A percentile compares a stretch with the other conserved stretches of the same genome.
Evolutionary conservation across 2,329 filamentous ascomycete species (phyloP).

Genomic region (Beauveria rudraprayagi): DNA sequence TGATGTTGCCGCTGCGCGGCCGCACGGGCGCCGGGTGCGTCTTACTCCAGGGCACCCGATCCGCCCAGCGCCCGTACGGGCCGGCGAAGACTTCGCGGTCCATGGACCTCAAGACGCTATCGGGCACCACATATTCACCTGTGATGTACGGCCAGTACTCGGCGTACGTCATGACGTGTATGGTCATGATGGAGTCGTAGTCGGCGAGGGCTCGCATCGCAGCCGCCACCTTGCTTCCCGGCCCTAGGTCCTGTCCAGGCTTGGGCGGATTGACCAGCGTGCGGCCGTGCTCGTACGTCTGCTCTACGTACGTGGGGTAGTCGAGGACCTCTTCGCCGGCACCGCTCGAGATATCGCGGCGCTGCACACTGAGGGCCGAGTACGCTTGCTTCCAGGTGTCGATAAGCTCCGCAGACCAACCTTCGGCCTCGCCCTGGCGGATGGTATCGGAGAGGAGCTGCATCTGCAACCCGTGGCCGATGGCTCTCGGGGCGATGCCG

Average conservation of each 20-base stretch:
- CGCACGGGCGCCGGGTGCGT: neutral
- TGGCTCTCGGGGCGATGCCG: neutral
- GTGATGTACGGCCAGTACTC: neutral
- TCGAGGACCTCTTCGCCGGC: neutral
- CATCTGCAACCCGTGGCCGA: neutral
- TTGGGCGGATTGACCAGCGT: neutral
- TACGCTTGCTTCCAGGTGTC: neutral
- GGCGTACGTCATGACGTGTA: neutral
- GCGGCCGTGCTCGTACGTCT: neutral
- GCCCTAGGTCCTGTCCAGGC: accelerated
- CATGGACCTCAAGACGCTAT: neutral
- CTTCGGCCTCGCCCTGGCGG: neutral
- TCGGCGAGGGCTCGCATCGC: neutral
- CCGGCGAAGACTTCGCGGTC: neutral
- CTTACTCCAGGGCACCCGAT: neutral
- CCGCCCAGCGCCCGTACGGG: neutral
- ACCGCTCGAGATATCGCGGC: neutral
- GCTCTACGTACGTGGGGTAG: neutral
- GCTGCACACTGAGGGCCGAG: neutral
- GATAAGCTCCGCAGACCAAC: neutral
- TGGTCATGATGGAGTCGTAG: neutral
- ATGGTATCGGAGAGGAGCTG: neutral
- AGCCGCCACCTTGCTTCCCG: neutral
- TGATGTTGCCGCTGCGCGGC: neutral
- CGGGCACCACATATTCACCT: neutral